These are phyloP conservation scores for Oryza glumipatula DNA, from an alignment of 176 grass and related monocot species.

Conservation along the genomic window DNA sequence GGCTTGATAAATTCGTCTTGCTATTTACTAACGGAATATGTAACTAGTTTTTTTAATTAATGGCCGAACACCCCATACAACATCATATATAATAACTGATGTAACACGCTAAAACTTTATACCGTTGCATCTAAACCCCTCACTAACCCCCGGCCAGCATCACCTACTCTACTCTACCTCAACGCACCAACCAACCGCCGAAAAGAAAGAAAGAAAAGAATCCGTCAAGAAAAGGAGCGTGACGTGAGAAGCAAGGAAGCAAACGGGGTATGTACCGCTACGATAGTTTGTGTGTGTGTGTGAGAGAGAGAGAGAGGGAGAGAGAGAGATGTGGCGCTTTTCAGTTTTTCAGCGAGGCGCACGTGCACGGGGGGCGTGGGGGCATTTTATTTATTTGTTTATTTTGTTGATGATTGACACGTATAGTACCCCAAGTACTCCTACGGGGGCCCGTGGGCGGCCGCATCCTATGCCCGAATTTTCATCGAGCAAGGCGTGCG, in stretches of 20 bases:
- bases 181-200: not conserved
- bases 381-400: not conserved
- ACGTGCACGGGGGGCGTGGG: not conserved
- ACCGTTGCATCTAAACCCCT: too few species aligned
- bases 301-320: too few species aligned
- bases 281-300: not conserved
- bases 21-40: too few species aligned
- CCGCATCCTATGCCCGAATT: not conserved
- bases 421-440: not conserved
- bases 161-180: too few species aligned
- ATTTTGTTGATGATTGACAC: not conserved
- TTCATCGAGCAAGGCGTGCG: not conserved
- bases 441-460: not conserved
- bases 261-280: not conserved
- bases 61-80: too few species aligned
- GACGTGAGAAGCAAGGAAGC: not conserved
- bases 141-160: too few species aligned
- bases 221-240: not conserved
- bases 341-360: not conserved
- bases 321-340: not conserved
- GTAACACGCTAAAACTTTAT: accelerated
- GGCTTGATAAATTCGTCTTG: too few species aligned
- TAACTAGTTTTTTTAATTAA: too few species aligned
- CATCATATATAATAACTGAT: too few species aligned
- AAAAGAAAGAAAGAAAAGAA: not conserved